Evolutionary conservation across 2,329 filamentous ascomycete genomes (phyloP).

Genomic region (Xylaria sp.): DNA sequence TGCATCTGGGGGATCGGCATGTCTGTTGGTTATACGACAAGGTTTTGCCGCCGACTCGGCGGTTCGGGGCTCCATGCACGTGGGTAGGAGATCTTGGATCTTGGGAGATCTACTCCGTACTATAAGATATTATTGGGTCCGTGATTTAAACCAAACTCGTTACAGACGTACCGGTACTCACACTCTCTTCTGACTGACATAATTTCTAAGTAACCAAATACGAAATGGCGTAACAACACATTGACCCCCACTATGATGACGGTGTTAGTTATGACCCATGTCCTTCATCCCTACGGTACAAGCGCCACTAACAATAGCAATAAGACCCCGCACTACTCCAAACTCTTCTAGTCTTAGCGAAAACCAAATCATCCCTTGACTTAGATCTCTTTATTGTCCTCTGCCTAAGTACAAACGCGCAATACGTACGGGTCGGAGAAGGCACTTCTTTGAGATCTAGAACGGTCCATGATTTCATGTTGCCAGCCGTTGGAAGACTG

Average conservation of each 20-base stretch:
- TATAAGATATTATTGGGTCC: no score
- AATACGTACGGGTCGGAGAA: conserved; percentile 11
- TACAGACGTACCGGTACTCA: neutral
- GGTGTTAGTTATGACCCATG: neutral
- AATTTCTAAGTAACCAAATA: neutral
- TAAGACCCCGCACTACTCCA: neutral
- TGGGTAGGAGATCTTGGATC: neutral
- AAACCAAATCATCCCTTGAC: no score
- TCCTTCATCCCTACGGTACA: neutral
- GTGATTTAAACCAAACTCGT: neutral
- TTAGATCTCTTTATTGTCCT: no score
- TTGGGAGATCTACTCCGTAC: neutral
- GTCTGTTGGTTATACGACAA: conserved; percentile 4
- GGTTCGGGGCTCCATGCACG: neutral
- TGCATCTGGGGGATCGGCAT: conserved; percentile 8
- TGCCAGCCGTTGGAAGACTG: conserved; percentile 5
- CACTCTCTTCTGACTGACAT: neutral
- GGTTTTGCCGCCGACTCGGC: conserved; percentile 5
- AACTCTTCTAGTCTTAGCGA: neutral
- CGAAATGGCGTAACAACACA: neutral
- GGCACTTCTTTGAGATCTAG: conserved; percentile 23
- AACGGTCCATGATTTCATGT: conserved; percentile 16
- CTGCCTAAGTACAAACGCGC: conserved; percentile 5
- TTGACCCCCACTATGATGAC: neutral
- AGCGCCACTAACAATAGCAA: neutral